phyloP scores from a whole-genome alignment of 176 grass and related monocot species.

The Puccinellia tenuiflora region DNA sequence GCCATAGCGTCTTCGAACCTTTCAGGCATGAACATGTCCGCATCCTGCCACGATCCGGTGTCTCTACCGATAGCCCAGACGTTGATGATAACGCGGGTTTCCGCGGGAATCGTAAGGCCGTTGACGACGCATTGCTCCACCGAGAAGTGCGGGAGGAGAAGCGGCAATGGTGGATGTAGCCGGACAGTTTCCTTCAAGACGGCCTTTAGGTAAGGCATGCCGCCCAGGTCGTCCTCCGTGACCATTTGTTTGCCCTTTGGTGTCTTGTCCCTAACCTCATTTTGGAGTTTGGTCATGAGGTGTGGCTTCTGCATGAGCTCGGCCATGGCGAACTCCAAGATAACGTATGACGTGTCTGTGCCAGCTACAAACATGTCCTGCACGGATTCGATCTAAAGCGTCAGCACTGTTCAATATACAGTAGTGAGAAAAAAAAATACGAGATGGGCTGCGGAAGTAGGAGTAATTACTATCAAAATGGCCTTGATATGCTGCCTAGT shows the following conservation, averaged over 20 bases:
- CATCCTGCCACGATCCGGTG: background rate
- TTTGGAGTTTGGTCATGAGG: conserved; percentile 1
- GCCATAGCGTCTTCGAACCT: background rate
- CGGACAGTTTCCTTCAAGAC: background rate
- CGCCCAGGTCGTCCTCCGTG: background rate
- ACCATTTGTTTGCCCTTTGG: background rate
- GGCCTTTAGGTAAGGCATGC: background rate
- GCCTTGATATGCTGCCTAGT: background rate
- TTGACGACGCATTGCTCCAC: background rate
- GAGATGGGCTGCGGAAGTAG: background rate
- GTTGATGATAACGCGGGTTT: background rate
- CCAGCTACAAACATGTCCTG: background rate
- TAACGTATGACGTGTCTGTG: background rate
- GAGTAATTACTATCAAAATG: background rate
- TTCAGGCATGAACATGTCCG: background rate
- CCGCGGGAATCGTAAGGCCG: background rate
- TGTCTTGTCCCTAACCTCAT: background rate
- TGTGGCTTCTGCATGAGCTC: background rate
- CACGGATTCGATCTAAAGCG: background rate
- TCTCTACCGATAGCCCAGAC: background rate
- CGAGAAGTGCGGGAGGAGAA: background rate
- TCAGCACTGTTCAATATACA: background rate
- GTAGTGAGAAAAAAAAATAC: background rate
- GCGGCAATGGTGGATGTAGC: background rate
- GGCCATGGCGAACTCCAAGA: background rate